Evolutionary conservation across 2,329 filamentous ascomycete species (phyloP).

Genomic region (Sporothrix euskadiensis): DNA sequence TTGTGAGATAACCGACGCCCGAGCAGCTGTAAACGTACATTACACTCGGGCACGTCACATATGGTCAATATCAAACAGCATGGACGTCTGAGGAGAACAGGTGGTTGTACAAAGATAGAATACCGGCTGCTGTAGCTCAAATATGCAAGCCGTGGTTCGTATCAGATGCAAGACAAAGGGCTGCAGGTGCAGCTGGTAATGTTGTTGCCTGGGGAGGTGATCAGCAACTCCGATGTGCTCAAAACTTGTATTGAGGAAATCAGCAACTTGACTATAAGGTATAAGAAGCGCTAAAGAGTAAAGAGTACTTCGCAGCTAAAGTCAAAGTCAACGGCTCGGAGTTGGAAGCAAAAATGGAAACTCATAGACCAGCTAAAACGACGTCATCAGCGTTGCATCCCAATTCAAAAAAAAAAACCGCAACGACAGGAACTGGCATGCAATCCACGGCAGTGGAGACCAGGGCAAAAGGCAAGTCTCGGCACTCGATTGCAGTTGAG

Average conservation of each 20-base stretch:
- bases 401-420: background rate
- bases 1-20: background rate
- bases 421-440: background rate
- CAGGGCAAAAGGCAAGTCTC: background rate
- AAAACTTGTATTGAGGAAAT: background rate
- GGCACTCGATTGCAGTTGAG: background rate
- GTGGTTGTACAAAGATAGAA: background rate
- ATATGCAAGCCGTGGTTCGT: background rate
- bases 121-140: background rate
- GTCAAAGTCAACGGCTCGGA: background rate
- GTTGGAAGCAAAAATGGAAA: conserved; percentile 11
- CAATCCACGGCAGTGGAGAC: background rate
- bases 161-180: background rate
- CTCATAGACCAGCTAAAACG: background rate
- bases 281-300: background rate
- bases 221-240: background rate
- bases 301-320: too few relatives aligned
- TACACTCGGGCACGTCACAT: background rate
- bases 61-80: background rate
- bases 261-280: background rate
- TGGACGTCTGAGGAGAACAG: background rate
- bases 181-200: background rate
- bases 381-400: conserved; percentile 16
- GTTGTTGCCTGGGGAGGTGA: background rate
- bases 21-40: background rate